Evolutionary conservation across 768 basidiomycete species (phyloP), one percentile per base, ranked within the genome.

Genomic region (Naematelia encephala): DNA sequence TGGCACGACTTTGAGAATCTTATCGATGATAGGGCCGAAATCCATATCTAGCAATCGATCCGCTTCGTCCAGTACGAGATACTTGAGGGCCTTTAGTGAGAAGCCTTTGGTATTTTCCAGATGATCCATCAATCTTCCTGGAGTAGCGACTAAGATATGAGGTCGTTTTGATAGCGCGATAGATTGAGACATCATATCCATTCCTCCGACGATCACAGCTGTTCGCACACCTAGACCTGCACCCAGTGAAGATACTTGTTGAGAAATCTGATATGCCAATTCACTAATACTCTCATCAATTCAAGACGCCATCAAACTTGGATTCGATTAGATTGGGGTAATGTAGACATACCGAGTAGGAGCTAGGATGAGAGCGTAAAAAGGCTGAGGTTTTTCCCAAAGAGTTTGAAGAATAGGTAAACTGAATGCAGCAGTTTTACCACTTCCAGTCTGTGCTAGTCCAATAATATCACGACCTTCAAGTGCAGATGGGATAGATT

Each of bases 31-130:
- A 48, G 88, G 87, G 19, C 91, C 91, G 64, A 98, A 98, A 75
- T 98, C 94, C 85, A 98, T 87, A 78, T 97, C 94, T 45, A 98
- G 80, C 23, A 99, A 79, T 51, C 94, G 84, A 79, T 99, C 94
- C 5, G 96, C 94, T 79, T 98, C 94, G 65, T 98, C 94, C 67
- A 99, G 80, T n/a, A 98, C 91, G 74, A 99, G 77, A 74, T 91
- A 98, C 77, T 91, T 90, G 54, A 98, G 79, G 14, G 79, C 82
- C 69, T 90, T 82, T 67, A 99, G 77, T 64, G 85, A 90, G 76
- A 98, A 99, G 1, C 96, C 96, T 77, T 98, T 99, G 3, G 96
- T 98, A 69, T 91, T 90, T 76, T 98, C 92, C 46, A 99, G 80
- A 77, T 98, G 96, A 75, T 96, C 90, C 61, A 91, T 82, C 69